These are phyloP conservation scores for Malassezia arunalokei DNA, from an alignment of 1,284 basidiomycete species.

Conservation along the genomic window DNA sequence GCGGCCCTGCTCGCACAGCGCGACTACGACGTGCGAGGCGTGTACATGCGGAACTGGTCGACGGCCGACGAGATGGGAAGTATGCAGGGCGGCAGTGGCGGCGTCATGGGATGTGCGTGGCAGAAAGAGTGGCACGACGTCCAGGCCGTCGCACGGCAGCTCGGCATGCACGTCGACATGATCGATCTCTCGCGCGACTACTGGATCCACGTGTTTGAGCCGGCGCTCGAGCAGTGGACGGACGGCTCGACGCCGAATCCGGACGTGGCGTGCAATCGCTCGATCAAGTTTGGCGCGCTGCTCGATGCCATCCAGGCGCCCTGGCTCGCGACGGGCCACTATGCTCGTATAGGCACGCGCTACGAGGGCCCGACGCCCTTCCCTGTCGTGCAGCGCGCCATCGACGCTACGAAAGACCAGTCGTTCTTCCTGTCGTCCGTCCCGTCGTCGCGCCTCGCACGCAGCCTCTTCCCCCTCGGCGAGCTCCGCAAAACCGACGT, in stretches of 20 bases:
- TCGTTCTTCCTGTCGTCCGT: constrained; percentile 70
- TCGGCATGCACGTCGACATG: constrained; percentile 52
- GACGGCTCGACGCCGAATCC: constrained; percentile 63
- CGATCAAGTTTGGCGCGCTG: constrained; percentile 80
- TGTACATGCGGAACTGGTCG: constrained; percentile 90
- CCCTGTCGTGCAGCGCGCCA: constrained; percentile 21
- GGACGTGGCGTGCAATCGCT: constrained; percentile 85
- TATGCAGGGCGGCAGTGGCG: constrained; percentile 41
- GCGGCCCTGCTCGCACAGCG: constrained; percentile 25
- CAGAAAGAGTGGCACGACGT: constrained; percentile 89
- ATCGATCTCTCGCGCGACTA: constrained; percentile 31
- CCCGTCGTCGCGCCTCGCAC: constrained; percentile 26
- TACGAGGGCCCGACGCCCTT: neutral
- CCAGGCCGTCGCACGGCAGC: constrained; percentile 59
- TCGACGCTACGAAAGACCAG: constrained; percentile 63
- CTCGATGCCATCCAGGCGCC: constrained; percentile 50
- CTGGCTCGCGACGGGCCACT: constrained; percentile 77
- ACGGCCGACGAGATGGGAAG: constrained; percentile 54
- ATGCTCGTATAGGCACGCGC: constrained; percentile 54
- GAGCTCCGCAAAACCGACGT: constrained; percentile 52
- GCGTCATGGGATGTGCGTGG: constrained; percentile 67
- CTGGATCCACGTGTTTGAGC: constrained; percentile 39
- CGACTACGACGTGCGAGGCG: constrained; percentile 59
- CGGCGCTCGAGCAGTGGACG: constrained; percentile 31
- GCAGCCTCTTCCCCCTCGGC: constrained; percentile 51